A percentile compares a stretch with the other conserved stretches of the same genome.
These are phyloP conservation scores for Corrigiola litoralis DNA, from an alignment of 179 eudicot species.

Conservation along the genomic window DNA sequence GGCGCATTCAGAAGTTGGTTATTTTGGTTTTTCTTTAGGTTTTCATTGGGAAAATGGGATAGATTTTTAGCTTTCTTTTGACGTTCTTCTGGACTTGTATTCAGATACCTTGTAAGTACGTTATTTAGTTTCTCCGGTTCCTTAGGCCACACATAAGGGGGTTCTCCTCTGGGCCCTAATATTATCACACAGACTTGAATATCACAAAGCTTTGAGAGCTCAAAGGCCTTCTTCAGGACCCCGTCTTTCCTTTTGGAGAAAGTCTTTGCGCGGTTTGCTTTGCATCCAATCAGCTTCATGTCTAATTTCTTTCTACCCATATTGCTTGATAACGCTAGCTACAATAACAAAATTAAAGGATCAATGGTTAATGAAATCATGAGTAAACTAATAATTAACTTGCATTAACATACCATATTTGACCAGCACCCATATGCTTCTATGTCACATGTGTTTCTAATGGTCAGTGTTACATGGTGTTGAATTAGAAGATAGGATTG, in stretches of 20 bases:
- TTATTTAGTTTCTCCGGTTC: background rate
- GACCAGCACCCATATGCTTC: too few species aligned
- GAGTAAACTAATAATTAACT: too few species aligned
- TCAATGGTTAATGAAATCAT: too few species aligned
- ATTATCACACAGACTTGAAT: slow-evolving; percentile 11
- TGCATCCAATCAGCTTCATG: background rate
- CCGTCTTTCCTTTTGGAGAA: background rate
- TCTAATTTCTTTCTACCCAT: slow-evolving; percentile 19
- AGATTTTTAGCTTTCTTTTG: background rate
- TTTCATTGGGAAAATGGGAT: background rate
- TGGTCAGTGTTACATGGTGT: too few species aligned
- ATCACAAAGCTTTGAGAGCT: slow-evolving; percentile 19
- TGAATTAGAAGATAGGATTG: too few species aligned
- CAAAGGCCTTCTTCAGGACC: slow-evolving; percentile 18
- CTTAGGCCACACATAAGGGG: slow-evolving; percentile 15
- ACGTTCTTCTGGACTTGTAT: slow-evolving; percentile 1
- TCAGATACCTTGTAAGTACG: slow-evolving; percentile 2
- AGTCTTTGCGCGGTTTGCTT: background rate
- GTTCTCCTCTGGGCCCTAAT: slow-evolving; percentile 8
- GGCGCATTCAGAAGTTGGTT: background rate
- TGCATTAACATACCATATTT: too few species aligned
- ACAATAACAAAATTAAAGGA: too few species aligned
- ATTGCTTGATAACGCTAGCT: background rate
- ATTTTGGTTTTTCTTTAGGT: background rate
- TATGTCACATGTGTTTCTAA: too few species aligned